Evolutionary conservation across 257 asterid species (phyloP).

Genomic region (Nicotiana attenuata): DNA sequence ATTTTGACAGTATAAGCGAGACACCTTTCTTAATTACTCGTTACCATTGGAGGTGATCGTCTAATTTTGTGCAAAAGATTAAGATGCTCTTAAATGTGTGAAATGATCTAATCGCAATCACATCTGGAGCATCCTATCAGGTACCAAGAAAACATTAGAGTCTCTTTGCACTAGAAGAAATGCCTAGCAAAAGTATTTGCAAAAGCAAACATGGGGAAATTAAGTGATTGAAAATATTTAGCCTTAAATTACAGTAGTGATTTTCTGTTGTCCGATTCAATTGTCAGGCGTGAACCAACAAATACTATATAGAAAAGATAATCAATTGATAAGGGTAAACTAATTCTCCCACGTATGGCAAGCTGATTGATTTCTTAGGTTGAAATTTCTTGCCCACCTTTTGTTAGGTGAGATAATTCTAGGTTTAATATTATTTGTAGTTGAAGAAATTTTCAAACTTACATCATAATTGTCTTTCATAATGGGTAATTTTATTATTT

Average conservation of each 20-base stretch:
- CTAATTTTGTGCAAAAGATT: too few species aligned
- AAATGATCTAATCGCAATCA: too few species aligned
- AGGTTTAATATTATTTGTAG: background rate
- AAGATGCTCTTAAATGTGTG: too few species aligned
- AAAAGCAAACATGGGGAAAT: too few species aligned
- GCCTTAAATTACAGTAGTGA: background rate
- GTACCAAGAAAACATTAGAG: too few species aligned
- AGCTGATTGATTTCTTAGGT: background rate
- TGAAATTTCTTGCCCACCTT: background rate
- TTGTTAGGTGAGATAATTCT: background rate
- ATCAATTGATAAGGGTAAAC: background rate
- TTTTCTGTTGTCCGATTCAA: background rate
- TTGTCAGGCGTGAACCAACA: background rate
- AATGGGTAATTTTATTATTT: background rate
- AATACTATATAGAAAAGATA: background rate
- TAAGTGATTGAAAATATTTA: background rate
- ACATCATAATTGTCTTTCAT: background rate
- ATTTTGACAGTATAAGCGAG: background rate
- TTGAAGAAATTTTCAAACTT: background rate
- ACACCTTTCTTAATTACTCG: background rate
- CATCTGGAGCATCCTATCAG: too few species aligned
- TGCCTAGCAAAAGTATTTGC: too few species aligned
- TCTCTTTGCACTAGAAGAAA: too few species aligned
- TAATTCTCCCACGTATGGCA: background rate
- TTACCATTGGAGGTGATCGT: background rate